Conservation (phyloP, 352 stramenopile genomes). For the Elongisporangium anandrum region DNA sequence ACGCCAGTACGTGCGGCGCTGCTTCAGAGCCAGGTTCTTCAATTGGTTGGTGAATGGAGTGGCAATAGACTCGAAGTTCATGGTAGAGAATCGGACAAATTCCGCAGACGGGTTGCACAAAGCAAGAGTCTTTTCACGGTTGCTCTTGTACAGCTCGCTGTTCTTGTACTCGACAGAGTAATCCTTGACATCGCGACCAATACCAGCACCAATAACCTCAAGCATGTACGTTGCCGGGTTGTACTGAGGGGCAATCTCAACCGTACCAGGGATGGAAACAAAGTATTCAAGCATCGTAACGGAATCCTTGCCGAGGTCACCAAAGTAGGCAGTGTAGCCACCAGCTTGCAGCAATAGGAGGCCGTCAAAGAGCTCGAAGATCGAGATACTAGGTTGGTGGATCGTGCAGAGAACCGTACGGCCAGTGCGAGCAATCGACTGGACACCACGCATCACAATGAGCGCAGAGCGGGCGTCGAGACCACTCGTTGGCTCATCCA, state of each 20-base stretch:
- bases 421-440: conserved; percentile 82
- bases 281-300: conserved; percentile 89
- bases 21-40: conserved; percentile 23
- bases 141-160: conserved; percentile 21
- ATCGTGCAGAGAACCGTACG: conserved; percentile 79
- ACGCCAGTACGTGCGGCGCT: conserved; percentile 45
- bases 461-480: conserved; percentile 82
- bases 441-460: conserved; percentile 85
- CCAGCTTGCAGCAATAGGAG: conserved; percentile 77
- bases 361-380: conserved; percentile 92
- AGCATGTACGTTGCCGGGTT: conserved; percentile 92
- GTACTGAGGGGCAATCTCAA: conserved; percentile 62
- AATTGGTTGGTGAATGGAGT: conserved; percentile 39
- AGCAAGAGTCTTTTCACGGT: conserved; percentile 22
- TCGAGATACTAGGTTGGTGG: conserved; percentile 64
- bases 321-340: conserved; percentile 76
- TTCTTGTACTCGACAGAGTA: conserved; percentile 50
- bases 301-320: conserved; percentile 77
- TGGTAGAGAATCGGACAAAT: conserved; percentile 35
- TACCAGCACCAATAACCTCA: conserved; percentile 71
- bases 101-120: conserved; percentile 17
- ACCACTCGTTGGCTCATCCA: conserved; percentile 90
- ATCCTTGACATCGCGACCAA: conserved; percentile 44
- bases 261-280: conserved; percentile 61
- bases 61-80: conserved; percentile 40